Evolutionary conservation across 331 rosid genomes (phyloP), one percentile per base, ranked within the genome.

Genomic region (Acacia pycnantha): DNA sequence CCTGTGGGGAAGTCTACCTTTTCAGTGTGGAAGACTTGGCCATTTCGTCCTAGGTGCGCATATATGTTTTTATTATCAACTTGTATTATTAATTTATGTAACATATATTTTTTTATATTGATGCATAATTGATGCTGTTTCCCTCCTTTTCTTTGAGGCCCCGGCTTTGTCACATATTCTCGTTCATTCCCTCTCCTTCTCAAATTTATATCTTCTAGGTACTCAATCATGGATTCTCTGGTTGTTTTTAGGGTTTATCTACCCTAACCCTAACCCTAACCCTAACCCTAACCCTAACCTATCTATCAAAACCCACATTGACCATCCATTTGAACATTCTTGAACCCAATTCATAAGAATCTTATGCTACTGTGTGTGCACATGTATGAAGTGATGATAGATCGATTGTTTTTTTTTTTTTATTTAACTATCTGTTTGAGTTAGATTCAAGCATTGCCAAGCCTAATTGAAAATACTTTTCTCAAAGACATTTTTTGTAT

Each of bases 21-120:
- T 90, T 86, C 79, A 82, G 85, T 68, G 81, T 83, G 89, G 85
- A 81, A 81, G 86, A 88, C 83, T 79, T 80, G 82, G 86, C 82
- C 85, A 79, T 80, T 82, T 47, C 75, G 81, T 53, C 73, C 85
- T 77, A 76, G 89, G 90, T 90, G 91, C 85, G 92, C 92, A 90
- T 84, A 69, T 85, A 44, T 73, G 64, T 24, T 84, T 91, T 88
- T 40, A 58, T 74, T 77, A 82, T 74, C 84, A 83, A 82, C 85
- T 79, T 79, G 81, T 75, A 78, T 81, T 75, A 78, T 83, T 79
- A 81, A 81, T 73, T 74, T 61, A 77, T 11, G 31, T 10, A 22
- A 9, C 19, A 18, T 2, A n/a, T 24, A 11, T 27, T 73, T 77
- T 73, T 68, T 72, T 8, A 50, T 73, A 43, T 51, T 50, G 61